A percentile compares a stretch with the other conserved stretches of the same genome.
Evolutionary conservation across 768 basidiomycete genomes (phyloP).

Genomic region (Calocera cornea): DNA sequence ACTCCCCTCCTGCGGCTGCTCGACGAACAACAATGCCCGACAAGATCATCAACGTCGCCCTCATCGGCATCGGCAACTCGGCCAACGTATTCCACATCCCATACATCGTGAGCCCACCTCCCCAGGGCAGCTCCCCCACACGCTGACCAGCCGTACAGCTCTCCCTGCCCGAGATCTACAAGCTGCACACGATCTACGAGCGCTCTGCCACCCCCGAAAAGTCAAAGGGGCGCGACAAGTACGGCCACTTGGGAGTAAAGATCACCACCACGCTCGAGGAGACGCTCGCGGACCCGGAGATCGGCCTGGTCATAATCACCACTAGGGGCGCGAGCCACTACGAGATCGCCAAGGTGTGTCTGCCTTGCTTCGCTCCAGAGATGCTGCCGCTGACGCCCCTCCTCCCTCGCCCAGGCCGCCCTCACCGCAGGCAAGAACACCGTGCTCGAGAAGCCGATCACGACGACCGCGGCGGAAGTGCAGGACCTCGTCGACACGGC

Average conservation of each 20-base stretch:
- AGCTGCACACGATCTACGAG: conserved; percentile 13
- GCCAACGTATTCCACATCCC: conserved; percentile 13
- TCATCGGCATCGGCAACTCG: conserved; percentile 14
- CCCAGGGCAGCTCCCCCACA: not conserved
- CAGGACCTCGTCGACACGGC: conserved; percentile 14
- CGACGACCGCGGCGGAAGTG: conserved; percentile 12
- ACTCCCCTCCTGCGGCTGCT: not conserved
- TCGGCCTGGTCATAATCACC: conserved; percentile 10
- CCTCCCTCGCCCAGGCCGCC: not conserved
- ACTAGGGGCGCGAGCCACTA: not conserved
- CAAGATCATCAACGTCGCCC: conserved; percentile 1
- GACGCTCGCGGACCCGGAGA: conserved; percentile 9
- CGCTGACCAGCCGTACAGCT: not conserved
- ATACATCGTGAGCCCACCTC: conserved; percentile 5
- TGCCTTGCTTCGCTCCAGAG: not conserved
- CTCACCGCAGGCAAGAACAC: conserved; percentile 11
- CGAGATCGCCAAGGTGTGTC: not conserved
- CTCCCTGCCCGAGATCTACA: conserved; percentile 12
- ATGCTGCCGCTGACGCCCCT: not conserved
- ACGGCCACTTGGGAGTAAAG: conserved; percentile 7
- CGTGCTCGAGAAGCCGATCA: conserved; percentile 15
- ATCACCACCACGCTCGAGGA: conserved; percentile 12
- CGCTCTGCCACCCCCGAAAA: conserved; percentile 11
- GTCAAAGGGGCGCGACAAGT: conserved; percentile 8
- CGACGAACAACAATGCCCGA: not conserved